Conservation (phyloP, 2,329 filamentous ascomycete species). For the Metarhizium robertsii region DNA sequence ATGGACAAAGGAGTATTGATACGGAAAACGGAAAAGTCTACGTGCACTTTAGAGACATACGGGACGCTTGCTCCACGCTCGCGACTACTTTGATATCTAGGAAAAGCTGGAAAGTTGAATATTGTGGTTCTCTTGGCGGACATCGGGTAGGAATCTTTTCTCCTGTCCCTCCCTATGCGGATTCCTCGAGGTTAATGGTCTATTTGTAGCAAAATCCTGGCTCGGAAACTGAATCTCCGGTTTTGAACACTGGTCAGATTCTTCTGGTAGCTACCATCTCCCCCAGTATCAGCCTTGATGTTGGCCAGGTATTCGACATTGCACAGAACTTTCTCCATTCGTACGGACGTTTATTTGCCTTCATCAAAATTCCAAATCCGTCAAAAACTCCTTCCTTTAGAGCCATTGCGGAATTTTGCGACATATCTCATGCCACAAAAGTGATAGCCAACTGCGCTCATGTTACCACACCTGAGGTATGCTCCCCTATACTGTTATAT, state of each 20-base stretch:
- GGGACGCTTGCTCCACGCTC: slow-evolving; percentile 44
- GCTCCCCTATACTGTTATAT: not conserved
- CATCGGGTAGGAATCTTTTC: slow-evolving; percentile 1
- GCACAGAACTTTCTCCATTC: slow-evolving; percentile 27
- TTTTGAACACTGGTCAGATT: slow-evolving; percentile 17
- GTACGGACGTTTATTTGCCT: slow-evolving; percentile 44
- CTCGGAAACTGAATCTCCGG: not conserved
- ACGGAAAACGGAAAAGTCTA: slow-evolving; percentile 34
- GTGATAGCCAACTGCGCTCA: slow-evolving; percentile 28
- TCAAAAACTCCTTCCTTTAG: slow-evolving; percentile 33
- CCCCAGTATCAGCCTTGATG: slow-evolving; percentile 9
- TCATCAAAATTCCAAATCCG: slow-evolving; percentile 31
- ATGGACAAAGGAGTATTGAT: slow-evolving; percentile 29
- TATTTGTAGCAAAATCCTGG: not conserved
- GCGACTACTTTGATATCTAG: slow-evolving; percentile 33
- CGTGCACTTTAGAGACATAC: slow-evolving; percentile 50
- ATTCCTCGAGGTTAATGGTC: not conserved
- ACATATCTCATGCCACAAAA: slow-evolving; percentile 32
- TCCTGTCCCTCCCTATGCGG: not conserved
- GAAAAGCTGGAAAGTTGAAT: slow-evolving; percentile 33
- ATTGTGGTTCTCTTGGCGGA: slow-evolving; percentile 9
- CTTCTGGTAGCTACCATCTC: slow-evolving; percentile 16
- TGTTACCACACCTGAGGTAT: slow-evolving; percentile 16
- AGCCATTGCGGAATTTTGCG: slow-evolving; percentile 44
- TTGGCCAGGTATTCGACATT: slow-evolving; percentile 26